Conservation (phyloP, 2,329 filamentous ascomycete genomes). For the Pseudogymnoascus sp. region DNA sequence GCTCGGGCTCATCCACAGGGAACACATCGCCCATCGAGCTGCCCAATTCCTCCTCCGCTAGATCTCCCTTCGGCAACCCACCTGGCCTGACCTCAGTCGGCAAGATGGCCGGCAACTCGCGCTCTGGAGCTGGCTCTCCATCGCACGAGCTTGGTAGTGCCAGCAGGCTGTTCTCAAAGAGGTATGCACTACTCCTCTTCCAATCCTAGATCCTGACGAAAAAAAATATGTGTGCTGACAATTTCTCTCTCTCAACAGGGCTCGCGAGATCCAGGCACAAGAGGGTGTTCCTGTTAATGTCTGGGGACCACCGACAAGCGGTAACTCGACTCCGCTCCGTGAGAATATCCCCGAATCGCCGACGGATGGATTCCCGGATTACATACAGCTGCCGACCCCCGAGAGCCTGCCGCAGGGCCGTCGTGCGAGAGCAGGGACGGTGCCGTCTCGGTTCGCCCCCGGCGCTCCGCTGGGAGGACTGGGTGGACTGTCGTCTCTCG, state of each 20-base stretch:
- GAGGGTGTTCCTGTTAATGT: slow-evolving; percentile 72
- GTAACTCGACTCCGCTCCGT: slow-evolving; percentile 89
- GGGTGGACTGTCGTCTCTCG: slow-evolving; percentile 41
- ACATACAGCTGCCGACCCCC: slow-evolving; percentile 63
- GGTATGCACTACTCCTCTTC: slow-evolving; percentile 48
- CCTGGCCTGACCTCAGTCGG: slow-evolving; percentile 50
- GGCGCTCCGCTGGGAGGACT: slow-evolving; percentile 54
- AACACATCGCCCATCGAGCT: slow-evolving; percentile 75
- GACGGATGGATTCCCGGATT: slow-evolving; percentile 90
- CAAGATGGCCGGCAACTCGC: slow-evolving; percentile 52
- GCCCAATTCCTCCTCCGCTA: slow-evolving; percentile 51
- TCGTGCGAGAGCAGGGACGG: slow-evolving; percentile 82
- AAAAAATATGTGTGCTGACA: slow-evolving; percentile 13
- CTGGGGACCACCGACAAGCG: slow-evolving; percentile 94
- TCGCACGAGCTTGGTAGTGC: slow-evolving; percentile 72
- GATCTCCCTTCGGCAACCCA: slow-evolving; percentile 66
- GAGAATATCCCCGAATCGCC: slow-evolving; percentile 98
- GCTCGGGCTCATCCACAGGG: slow-evolving; percentile 69
- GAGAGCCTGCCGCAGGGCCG: slow-evolving; percentile 61
- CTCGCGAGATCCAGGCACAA: slow-evolving; percentile 93
- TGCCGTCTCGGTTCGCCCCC: slow-evolving; percentile 89
- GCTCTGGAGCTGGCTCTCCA: slow-evolving; percentile 90
- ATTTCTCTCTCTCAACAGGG: slow-evolving; percentile 46
- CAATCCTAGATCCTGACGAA: background rate
- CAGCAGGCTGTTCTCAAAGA: slow-evolving; percentile 78